These are phyloP conservation scores for Blastomyces silverae DNA, from an alignment of 2,329 filamentous ascomycete species.

Conservation along the genomic window DNA sequence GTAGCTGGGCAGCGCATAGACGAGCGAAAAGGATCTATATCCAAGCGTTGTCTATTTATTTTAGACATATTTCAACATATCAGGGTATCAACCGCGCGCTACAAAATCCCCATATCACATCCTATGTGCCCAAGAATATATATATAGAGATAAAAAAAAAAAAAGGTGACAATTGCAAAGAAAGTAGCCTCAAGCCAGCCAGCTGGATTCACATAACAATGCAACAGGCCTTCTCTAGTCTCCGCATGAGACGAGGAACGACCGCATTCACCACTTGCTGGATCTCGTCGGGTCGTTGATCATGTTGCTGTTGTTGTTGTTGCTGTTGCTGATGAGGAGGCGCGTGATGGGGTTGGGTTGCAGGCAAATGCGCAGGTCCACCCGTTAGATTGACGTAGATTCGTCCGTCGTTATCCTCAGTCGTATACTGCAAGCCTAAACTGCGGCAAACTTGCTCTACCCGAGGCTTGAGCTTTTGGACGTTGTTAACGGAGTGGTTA, in stretches of 20 bases:
- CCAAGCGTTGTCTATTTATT: slow-evolving; percentile 41
- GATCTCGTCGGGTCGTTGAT: slow-evolving; percentile 51
- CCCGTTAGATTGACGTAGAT: slow-evolving; percentile 84
- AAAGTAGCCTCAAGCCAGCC: slow-evolving; percentile 79
- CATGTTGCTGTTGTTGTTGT: slow-evolving; percentile 40
- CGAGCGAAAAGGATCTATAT: neutral
- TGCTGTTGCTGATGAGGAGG: slow-evolving; percentile 40
- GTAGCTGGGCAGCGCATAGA: neutral
- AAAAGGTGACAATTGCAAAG: slow-evolving; percentile 53
- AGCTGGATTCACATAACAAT: slow-evolving; percentile 58
- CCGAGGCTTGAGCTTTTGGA: slow-evolving; percentile 93
- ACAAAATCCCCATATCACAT: slow-evolving; percentile 54
- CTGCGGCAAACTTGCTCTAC: slow-evolving; percentile 82
- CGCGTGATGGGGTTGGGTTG: slow-evolving; percentile 31
- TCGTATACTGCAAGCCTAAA: slow-evolving; percentile 71
- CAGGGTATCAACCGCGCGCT: slow-evolving; percentile 6
- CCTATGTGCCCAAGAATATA: slow-evolving; percentile 38
- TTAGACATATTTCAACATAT: neutral
- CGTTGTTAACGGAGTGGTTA: slow-evolving; percentile 71
- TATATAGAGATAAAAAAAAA: neutral
- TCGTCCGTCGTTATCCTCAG: slow-evolving; percentile 81
- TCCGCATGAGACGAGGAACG: slow-evolving; percentile 55
- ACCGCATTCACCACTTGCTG: slow-evolving; percentile 56
- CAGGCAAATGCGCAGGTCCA: slow-evolving; percentile 51
- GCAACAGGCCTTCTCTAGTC: slow-evolving; percentile 64